Percentiles rank a stretch among this genome's conserved stretches.
These are phyloP conservation scores for Adiantum capillusveneris DNA, from an alignment of 75 land plant species.

Conservation along the genomic window DNA sequence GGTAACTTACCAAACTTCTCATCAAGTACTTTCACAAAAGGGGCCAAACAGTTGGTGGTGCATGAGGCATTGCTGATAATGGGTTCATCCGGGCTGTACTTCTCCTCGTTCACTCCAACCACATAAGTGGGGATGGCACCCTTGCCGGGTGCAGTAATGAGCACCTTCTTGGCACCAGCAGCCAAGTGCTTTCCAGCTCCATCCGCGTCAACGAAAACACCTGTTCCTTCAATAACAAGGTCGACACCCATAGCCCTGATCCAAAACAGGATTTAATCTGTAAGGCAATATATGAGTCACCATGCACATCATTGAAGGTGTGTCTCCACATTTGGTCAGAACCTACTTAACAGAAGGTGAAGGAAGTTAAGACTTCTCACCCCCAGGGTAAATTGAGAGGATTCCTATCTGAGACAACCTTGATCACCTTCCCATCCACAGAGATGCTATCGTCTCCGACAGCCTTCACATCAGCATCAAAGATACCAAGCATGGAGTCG, in stretches of 20 bases:
- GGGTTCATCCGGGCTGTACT: conserved; percentile 52
- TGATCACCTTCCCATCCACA: conserved; percentile 90
- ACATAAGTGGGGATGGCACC: conserved; percentile 99
- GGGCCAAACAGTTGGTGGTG: conserved; percentile 99
- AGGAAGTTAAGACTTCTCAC: conserved; percentile 23
- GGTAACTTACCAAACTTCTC: conserved; percentile 96
- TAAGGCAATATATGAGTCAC: too few species aligned
- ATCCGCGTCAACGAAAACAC: conserved; percentile 93
- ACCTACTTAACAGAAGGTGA: too few species aligned
- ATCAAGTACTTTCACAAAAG: conserved; percentile 97
- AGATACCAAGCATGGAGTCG: conserved; percentile 96
- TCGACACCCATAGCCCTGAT: conserved; percentile 77
- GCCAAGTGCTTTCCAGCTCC: conserved; percentile 96
- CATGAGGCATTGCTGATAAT: conserved; percentile 99
- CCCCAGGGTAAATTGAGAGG: conserved; percentile 91
- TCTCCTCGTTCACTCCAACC: conserved; percentile 84
- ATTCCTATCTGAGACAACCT: conserved; percentile 87
- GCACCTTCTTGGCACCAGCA: conserved; percentile 99
- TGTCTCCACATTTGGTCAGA: too few species aligned
- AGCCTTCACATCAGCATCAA: conserved; percentile 86
- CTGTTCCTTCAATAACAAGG: conserved; percentile 94
- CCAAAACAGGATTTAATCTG: too few species aligned
- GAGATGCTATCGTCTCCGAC: conserved; percentile 65
- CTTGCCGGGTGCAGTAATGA: conserved; percentile 98
- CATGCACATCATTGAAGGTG: too few species aligned